Conservation (phyloP, 2,329 filamentous ascomycete genomes). For the Cordyceps javanica region DNA sequence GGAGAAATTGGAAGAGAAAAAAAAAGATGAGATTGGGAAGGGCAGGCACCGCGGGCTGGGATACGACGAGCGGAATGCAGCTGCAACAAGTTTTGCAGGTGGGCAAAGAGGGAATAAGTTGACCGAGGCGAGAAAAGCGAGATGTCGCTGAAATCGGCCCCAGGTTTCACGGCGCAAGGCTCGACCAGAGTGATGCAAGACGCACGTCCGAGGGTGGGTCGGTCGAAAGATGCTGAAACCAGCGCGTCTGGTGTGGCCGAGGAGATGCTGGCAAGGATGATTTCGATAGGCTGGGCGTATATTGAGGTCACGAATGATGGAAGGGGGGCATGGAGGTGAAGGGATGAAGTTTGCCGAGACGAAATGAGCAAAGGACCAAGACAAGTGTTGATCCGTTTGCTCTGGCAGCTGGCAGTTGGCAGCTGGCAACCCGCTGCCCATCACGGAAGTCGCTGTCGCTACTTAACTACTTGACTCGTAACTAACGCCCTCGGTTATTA, state of each 20-base stretch:
- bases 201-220: conserved; percentile 8
- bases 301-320: background rate
- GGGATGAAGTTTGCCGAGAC: background rate
- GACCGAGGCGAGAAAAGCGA: background rate
- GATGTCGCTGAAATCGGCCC: conserved; percentile 1
- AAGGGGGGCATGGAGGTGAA: background rate
- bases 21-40: too few relatives aligned
- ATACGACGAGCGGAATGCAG: background rate
- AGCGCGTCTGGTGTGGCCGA: background rate
- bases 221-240: conserved; percentile 6
- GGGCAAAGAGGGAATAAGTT: conserved; percentile 1
- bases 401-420: background rate
- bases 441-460: background rate
- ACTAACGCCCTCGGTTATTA: too few relatives aligned
- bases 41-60: background rate
- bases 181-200: conserved; percentile 10
- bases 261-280: background rate
- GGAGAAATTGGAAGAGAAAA: background rate
- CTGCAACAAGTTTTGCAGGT: background rate
- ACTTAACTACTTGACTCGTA: too few relatives aligned
- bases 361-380: background rate
- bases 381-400: background rate
- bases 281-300: background rate
- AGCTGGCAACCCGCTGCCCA: conserved; percentile 5
- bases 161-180: conserved; percentile 7